These are phyloP conservation scores for Xylariaceae sp. DNA, from an alignment of 2,329 filamentous ascomycete species.

Conservation along the genomic window DNA sequence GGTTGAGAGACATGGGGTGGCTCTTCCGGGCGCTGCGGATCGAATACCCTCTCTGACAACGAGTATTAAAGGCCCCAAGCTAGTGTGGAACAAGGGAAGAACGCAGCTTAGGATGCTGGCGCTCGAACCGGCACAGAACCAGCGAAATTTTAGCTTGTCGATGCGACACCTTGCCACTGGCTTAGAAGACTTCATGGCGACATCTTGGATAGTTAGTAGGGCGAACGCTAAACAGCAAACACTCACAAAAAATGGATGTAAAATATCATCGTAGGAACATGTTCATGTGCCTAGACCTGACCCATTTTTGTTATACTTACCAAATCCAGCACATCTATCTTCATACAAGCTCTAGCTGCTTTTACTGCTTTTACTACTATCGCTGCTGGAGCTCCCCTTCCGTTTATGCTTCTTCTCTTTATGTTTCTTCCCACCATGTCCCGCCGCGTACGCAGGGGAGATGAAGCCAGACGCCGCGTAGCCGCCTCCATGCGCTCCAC, in stretches of 20 bases:
- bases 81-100: too few species aligned
- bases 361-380: slow-evolving; percentile 28
- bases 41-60: too few species aligned
- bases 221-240: too few species aligned
- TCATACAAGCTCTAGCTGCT: slow-evolving; percentile 25
- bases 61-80: too few species aligned
- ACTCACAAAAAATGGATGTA: too few species aligned
- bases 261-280: too few species aligned
- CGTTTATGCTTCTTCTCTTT: slow-evolving; percentile 35
- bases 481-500: not conserved
- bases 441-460: slow-evolving; percentile 24
- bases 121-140: too few species aligned
- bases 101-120: too few species aligned
- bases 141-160: too few species aligned
- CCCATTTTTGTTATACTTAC: not conserved
- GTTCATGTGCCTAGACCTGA: not conserved
- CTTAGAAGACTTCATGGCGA: too few species aligned
- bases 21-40: slow-evolving; percentile 26
- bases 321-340: not conserved
- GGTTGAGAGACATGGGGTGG: slow-evolving; percentile 13
- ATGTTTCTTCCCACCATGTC: slow-evolving; percentile 32
- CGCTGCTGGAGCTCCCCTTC: slow-evolving; percentile 34
- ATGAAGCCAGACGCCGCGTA: slow-evolving; percentile 20
- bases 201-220: too few species aligned
- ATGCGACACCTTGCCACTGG: too few species aligned